Evolutionary conservation across 257 asterid species (phyloP).

Genomic region (Haberlea rhodopensis): DNA sequence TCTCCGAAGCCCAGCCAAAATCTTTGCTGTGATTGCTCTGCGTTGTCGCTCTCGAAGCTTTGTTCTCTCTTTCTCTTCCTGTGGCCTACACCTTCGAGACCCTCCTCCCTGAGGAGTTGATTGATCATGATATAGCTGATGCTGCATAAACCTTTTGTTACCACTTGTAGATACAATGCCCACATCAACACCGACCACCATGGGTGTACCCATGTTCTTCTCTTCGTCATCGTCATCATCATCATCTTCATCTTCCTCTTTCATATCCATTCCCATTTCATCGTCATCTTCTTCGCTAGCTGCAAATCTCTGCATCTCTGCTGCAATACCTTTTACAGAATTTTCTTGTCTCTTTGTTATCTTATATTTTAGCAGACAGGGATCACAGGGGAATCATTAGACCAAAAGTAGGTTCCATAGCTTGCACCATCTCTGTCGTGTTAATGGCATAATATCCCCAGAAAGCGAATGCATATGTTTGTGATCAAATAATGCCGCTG

Average conservation of each 20-base stretch:
- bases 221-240: constrained; percentile 61
- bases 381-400: constrained; percentile 16
- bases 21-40: constrained; percentile 95
- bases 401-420: constrained; percentile 22
- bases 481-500: constrained; percentile 19
- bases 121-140: constrained; percentile 71
- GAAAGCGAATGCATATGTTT: constrained; percentile 12
- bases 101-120: constrained; percentile 78
- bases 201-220: constrained; percentile 45
- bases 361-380: constrained; percentile 29
- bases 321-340: constrained; percentile 40
- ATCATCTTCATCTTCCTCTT: constrained; percentile 83
- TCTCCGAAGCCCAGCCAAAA: constrained; percentile 94
- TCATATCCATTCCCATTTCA: constrained; percentile 92
- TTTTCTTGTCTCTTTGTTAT: constrained; percentile 27
- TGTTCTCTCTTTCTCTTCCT: constrained; percentile 97
- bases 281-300: constrained; percentile 87
- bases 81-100: constrained; percentile 84
- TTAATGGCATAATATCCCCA: constrained; percentile 9
- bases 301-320: constrained; percentile 73
- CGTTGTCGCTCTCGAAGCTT: constrained; percentile 95
- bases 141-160: constrained; percentile 50
- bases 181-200: constrained; percentile 50
- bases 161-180: constrained; percentile 51
- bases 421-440: constrained; percentile 23